Conservation (phyloP, 768 basidiomycete species). For the Mycena olivaceomarginata region DNA sequence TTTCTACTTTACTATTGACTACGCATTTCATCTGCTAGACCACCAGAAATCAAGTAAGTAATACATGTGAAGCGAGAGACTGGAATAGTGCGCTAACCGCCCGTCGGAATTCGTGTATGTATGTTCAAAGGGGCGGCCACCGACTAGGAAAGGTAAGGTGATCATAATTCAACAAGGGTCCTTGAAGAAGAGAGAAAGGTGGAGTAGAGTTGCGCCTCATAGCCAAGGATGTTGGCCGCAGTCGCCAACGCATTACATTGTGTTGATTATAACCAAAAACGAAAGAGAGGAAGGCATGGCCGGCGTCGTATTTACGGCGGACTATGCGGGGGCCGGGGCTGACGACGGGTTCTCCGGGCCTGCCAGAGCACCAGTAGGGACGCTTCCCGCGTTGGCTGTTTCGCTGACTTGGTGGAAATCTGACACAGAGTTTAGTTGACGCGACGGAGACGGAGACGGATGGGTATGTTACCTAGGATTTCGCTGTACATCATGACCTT, state of each 20-base stretch:
- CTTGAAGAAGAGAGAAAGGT: conserved; percentile 18
- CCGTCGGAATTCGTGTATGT: background rate
- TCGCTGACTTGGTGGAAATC: conserved; percentile 91
- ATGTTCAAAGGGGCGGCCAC: conserved; percentile 7
- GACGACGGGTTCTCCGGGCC: conserved; percentile 69
- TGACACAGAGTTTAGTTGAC: conserved; percentile 48
- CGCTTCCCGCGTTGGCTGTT: conserved; percentile 64
- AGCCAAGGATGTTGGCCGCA: conserved; percentile 30
- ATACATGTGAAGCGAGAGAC: conserved; percentile 32
- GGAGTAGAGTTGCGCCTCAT: conserved; percentile 30
- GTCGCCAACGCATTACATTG: conserved; percentile 40
- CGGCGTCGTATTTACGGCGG: background rate
- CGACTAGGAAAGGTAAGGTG: background rate
- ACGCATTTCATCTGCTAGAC: conserved; percentile 30
- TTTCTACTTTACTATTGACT: conserved; percentile 27
- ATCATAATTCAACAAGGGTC: conserved; percentile 32
- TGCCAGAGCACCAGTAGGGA: conserved; percentile 82
- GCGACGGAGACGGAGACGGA: background rate
- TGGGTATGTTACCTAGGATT: conserved; percentile 82
- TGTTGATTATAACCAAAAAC: conserved; percentile 37
- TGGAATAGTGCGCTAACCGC: conserved; percentile 25
- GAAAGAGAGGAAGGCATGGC: background rate
- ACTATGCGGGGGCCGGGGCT: conserved; percentile 46
- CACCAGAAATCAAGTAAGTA: conserved; percentile 31
- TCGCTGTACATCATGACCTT: conserved; percentile 99